Conservation (phyloP, 1,284 basidiomycete species). For the Schizophyllum commune region DNA sequence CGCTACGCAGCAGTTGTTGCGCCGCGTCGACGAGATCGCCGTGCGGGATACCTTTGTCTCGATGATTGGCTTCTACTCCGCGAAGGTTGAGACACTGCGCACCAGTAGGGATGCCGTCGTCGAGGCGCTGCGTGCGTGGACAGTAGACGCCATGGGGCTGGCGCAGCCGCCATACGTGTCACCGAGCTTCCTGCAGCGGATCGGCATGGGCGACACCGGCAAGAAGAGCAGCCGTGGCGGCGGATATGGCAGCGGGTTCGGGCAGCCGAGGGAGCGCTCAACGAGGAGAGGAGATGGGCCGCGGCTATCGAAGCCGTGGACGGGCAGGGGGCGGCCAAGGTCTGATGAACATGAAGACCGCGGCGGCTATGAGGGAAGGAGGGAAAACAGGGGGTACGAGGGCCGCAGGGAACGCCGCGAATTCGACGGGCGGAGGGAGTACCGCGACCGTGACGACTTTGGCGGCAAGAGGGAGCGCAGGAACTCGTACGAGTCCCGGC, state of each 20-base stretch:
- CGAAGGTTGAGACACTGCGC: constrained; percentile 45
- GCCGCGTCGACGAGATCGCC: constrained; percentile 45
- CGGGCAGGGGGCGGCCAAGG: not conserved
- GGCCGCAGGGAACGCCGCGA: not conserved
- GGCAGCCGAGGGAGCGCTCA: not conserved
- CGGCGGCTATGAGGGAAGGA: not conserved
- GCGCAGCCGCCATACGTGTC: constrained; percentile 42
- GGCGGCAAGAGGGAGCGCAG: no score
- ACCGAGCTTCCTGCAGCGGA: constrained; percentile 32
- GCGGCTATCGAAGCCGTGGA: not conserved
- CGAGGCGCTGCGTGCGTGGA: constrained; percentile 63
- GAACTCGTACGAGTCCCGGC: no score
- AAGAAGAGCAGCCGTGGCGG: constrained; percentile 4
- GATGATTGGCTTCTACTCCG: constrained; percentile 72
- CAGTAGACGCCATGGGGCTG: constrained; percentile 44
- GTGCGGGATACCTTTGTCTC: constrained; percentile 64
- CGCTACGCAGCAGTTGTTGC: constrained; percentile 29
- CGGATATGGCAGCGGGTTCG: not conserved
- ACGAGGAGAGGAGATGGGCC: not conserved
- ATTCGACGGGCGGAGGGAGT: not conserved
- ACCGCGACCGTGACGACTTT: not conserved
- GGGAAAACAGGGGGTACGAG: not conserved
- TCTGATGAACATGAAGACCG: not conserved
- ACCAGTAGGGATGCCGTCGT: constrained; percentile 41
- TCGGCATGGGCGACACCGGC: constrained; percentile 23